phyloP scores from a whole-genome alignment of 2,329 filamentous ascomycete species.

The Coniochaeta sp. region DNA sequence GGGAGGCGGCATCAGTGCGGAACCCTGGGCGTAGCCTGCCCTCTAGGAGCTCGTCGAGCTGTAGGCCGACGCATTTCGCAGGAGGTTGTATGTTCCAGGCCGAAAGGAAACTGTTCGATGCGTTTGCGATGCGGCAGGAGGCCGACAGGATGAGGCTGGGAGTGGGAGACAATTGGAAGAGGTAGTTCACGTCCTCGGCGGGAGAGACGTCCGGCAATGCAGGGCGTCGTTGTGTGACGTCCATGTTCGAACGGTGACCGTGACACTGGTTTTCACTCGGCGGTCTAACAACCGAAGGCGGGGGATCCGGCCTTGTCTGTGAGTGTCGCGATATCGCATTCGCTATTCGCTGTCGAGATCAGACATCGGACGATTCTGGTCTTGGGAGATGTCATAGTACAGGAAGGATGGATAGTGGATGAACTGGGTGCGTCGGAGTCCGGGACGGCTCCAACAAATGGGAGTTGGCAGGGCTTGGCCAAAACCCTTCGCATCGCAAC shows the following conservation, averaged over 20 bases:
- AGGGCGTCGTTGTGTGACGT: not conserved
- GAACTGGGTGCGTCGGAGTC: not conserved
- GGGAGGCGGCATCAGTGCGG: conserved; percentile 17
- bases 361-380: not conserved
- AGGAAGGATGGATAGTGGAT: not conserved
- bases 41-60: conserved; percentile 19
- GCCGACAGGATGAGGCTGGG: conserved; percentile 22
- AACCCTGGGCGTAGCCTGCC: conserved; percentile 16
- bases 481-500: no score
- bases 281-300: conserved; percentile 1
- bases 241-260: not conserved
- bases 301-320: not conserved
- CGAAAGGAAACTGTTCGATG: conserved; percentile 19
- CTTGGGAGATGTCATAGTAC: not conserved
- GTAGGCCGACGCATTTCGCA: conserved; percentile 18
- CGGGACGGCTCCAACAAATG: not conserved
- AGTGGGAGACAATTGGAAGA: conserved; percentile 22
- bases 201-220: not conserved
- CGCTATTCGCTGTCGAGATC: not conserved
- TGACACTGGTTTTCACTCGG: not conserved
- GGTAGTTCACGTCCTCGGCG: conserved; percentile 11
- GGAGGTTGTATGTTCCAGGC: conserved; percentile 16
- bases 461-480: not conserved
- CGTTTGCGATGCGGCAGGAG: conserved; percentile 19
- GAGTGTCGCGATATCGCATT: not conserved